phyloP scores from a whole-genome alignment of 257 asterid species.

The Osmanthus fragrans region DNA sequence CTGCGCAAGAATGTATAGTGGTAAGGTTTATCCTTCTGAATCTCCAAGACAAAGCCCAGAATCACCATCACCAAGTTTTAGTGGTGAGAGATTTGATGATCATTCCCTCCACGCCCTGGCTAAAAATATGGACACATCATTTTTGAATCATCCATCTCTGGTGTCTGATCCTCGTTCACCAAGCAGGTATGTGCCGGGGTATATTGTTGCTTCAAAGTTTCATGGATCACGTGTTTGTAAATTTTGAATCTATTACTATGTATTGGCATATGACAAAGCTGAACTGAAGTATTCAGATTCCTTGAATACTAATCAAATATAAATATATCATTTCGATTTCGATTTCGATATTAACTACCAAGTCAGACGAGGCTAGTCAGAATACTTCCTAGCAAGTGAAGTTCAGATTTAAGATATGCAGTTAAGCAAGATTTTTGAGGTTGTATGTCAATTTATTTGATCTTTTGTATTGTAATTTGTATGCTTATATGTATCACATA shows the following conservation, averaged over 20 bases:
- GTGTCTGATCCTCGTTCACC: conserved; percentile 53
- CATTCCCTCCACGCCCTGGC: conserved; percentile 50
- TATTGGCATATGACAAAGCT: not conserved
- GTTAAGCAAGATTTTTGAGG: not conserved
- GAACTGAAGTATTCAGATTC: not conserved
- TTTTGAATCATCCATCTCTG: conserved; percentile 50
- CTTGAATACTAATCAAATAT: conserved; percentile 13
- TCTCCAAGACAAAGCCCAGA: conserved; percentile 77
- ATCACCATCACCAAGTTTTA: conserved; percentile 76
- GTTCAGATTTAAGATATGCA: conserved; percentile 1
- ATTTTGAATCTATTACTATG: not conserved
- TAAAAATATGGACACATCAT: conserved; percentile 46
- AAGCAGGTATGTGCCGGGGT: conserved; percentile 51
- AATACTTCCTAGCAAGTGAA: not conserved
- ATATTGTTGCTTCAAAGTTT: conserved; percentile 9
- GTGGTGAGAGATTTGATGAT: conserved; percentile 61
- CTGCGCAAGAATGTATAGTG: conserved; percentile 49
- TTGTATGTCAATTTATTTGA: not conserved
- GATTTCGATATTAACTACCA: not conserved
- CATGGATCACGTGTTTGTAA: not conserved
- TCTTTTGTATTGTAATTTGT: not conserved
- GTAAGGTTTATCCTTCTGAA: conserved; percentile 78
- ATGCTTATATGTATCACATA: not conserved
- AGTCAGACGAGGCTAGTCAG: not conserved
- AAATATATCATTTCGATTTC: not conserved